Evolutionary conservation across 495 filamentous ascomycete species (phyloP), one percentile per base, ranked within the genome.

Genomic region (Aspergillus steynii): DNA sequence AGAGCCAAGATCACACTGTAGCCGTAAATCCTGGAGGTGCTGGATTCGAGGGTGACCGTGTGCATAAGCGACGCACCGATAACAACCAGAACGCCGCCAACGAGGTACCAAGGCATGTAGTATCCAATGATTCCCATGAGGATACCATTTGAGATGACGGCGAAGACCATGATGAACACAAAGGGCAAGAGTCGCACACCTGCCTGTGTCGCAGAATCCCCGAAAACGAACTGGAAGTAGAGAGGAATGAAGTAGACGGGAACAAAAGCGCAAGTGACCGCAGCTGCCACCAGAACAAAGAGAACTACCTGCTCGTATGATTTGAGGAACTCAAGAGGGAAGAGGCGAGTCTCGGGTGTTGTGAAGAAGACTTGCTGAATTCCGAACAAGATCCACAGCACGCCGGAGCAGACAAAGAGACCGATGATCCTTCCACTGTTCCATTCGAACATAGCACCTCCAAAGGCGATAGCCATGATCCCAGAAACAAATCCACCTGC

Each of bases 91-190:
- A 77, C 62, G 8, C 82, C 83, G 1, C 77, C 79, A 2, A 76
- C 53, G 4, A 84, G 53, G 66, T 83, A 90, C 77, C 86, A 83
- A 0, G 82, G 82, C 76, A 83, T 82, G 68, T 89, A 89, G 60
- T 80, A 78, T 2, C 79, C 78, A 20, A 75, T 64, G 45, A 74
- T 77, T 4, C 75, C 68, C 60, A 90, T 78, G 25, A 85, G 58
- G 4, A 69, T 73, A 29, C 87, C 86, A 50, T 82, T 34, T 7
- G 31, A 80, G 34, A 67, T 37, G 20, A 87, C 68, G 49, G 72
- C 66, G 59, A 76, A 66, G 25, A 88, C 78, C 50, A 81, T 65
- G 5, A 85, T 53, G 54, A 80, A 51, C 53, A 88, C 76, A 56
- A 82, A 86, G 2, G 88, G 86, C 3, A 90, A 76, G 2, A 88